Evolutionary conservation across 345 rosid genomes (phyloP).

Genomic region (Murraya koenigii): DNA sequence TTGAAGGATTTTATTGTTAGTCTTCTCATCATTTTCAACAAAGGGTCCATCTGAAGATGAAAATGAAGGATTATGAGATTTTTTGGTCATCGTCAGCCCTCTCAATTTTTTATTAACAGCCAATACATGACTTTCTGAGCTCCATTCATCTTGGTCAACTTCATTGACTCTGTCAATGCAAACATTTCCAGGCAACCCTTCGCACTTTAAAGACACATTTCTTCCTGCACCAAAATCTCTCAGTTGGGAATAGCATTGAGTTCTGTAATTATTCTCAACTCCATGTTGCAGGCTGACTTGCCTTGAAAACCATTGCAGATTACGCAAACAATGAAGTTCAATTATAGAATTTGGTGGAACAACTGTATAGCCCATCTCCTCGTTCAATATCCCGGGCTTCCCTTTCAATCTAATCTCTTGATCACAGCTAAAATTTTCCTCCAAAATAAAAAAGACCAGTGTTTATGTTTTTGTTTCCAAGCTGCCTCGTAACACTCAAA

Average conservation of each 20-base stretch:
- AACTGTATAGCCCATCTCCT: slow-evolving; percentile 43
- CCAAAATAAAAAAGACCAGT: not conserved
- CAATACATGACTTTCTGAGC: slow-evolving; percentile 26
- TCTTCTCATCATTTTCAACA: slow-evolving; percentile 50
- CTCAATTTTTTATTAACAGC: slow-evolving; percentile 23
- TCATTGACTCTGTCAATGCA: slow-evolving; percentile 36
- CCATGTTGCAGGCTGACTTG: slow-evolving; percentile 20
- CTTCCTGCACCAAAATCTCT: slow-evolving; percentile 23
- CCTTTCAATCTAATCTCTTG: not conserved
- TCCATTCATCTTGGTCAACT: slow-evolving; percentile 39
- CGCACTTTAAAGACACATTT: slow-evolving; percentile 27
- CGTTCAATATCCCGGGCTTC: not conserved
- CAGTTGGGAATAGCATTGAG: slow-evolving; percentile 19
- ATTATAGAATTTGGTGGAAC: slow-evolving; percentile 33
- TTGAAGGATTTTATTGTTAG: slow-evolving; percentile 65
- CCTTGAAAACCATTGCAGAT: slow-evolving; percentile 22
- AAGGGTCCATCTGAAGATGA: slow-evolving; percentile 41
- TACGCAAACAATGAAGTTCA: slow-evolving; percentile 30
- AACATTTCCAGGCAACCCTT: slow-evolving; percentile 35
- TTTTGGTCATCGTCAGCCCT: slow-evolving; percentile 28
- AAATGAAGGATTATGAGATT: slow-evolving; percentile 15
- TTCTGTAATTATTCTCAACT: slow-evolving; percentile 9
- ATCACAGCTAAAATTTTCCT: not conserved
- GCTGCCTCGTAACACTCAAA: not conserved
- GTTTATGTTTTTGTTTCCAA: not conserved